Evolutionary conservation across 257 asterid species (phyloP).

Genomic region (Thymus mandschuricus): DNA sequence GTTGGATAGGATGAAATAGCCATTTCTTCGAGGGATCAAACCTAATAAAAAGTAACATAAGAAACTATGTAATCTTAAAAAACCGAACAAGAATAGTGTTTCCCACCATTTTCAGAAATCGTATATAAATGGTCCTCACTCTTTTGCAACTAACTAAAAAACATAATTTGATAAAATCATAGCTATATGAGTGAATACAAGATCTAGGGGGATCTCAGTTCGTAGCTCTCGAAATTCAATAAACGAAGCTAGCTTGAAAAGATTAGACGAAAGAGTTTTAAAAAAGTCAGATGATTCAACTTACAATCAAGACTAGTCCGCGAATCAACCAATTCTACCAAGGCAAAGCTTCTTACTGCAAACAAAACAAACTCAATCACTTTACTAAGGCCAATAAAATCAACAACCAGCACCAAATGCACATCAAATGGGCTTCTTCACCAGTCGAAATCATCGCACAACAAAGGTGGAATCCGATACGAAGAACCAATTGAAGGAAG

Average conservation of each 20-base stretch:
- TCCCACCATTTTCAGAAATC: neutral
- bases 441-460: neutral
- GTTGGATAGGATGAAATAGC: constrained; percentile 77
- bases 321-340: constrained; percentile 18
- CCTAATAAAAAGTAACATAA: constrained; percentile 33
- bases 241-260: neutral
- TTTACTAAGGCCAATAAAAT: constrained; percentile 3
- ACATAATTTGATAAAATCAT: neutral
- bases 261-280: neutral
- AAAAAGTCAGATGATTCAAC: neutral
- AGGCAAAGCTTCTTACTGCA: constrained; percentile 19
- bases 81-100: neutral
- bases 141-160: neutral
- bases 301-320: neutral
- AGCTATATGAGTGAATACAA: too few species aligned
- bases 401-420: neutral
- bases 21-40: constrained; percentile 42
- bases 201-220: neutral
- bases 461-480: constrained; percentile 13
- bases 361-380: constrained; percentile 4
- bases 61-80: neutral
- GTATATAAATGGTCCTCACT: neutral
- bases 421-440: constrained; percentile 14
- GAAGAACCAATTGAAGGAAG: neutral
- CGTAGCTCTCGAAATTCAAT: neutral